Conservation (phyloP, 1,284 basidiomycete species). For the Trichosporon faecale region DNA sequence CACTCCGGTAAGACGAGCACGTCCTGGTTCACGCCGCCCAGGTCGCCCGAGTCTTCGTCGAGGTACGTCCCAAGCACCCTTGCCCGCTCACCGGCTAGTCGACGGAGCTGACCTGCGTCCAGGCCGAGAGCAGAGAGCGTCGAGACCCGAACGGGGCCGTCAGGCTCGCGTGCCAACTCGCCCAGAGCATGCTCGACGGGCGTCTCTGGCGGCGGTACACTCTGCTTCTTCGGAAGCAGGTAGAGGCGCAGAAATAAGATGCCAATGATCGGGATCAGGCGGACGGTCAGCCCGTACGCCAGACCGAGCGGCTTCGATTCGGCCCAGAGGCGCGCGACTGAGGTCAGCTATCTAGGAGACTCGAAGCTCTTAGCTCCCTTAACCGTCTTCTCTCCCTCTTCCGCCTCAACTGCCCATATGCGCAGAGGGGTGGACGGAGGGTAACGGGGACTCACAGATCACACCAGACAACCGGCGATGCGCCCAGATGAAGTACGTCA, state of each 20-base stretch:
- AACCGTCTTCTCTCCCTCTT: neutral
- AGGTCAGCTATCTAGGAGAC: neutral
- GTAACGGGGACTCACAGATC: neutral
- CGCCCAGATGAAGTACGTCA: slow-evolving; percentile 37
- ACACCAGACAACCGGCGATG: slow-evolving; percentile 11
- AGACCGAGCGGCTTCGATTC: neutral
- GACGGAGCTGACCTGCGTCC: slow-evolving; percentile 17
- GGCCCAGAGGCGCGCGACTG: neutral
- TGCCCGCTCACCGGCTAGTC: slow-evolving; percentile 5
- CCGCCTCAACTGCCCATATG: neutral
- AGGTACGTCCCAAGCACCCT: neutral
- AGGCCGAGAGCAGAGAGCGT: slow-evolving; percentile 11
- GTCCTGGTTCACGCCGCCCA: slow-evolving; percentile 20
- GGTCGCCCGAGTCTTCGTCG: neutral
- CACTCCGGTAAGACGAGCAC: slow-evolving; percentile 33
- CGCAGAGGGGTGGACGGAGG: neutral
- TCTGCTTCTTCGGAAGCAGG: slow-evolving; percentile 39
- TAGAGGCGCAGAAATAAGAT: slow-evolving; percentile 39
- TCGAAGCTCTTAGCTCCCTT: neutral
- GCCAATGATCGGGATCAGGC: slow-evolving; percentile 26
- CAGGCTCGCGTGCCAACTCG: neutral
- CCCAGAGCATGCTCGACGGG: slow-evolving; percentile 36
- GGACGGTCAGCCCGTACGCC: slow-evolving; percentile 13
- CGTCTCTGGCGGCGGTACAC: slow-evolving; percentile 28
- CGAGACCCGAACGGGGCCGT: neutral